These are phyloP conservation scores for Bipolaris gigantea DNA, from an alignment of 2,329 filamentous ascomycete genomes.

Conservation along the genomic window DNA sequence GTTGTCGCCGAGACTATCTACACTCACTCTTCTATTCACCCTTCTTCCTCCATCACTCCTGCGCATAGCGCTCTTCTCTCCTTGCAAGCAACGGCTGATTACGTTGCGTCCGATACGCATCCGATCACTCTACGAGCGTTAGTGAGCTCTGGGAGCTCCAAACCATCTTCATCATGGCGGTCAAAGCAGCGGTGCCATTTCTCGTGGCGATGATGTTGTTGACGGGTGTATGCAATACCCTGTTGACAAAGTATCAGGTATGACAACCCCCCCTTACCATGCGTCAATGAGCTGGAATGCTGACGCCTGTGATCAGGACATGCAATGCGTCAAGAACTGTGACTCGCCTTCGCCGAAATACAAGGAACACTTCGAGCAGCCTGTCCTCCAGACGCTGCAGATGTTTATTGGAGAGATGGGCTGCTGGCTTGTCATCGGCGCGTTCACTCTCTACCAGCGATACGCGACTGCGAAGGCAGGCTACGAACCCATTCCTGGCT, in stretches of 20 bases:
- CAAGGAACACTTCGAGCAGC: slow-evolving; percentile 82
- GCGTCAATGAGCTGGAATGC: slow-evolving; percentile 4
- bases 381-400: slow-evolving; percentile 91
- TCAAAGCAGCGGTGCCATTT: slow-evolving; percentile 73
- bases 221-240: slow-evolving; percentile 94
- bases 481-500: slow-evolving; percentile 65
- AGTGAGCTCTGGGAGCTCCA: slow-evolving; percentile 18
- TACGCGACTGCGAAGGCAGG: slow-evolving; percentile 55
- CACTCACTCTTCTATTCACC: slow-evolving; percentile 1
- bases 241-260: slow-evolving; percentile 95
- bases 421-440: slow-evolving; percentile 86
- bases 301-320: slow-evolving; percentile 64
- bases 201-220: slow-evolving; percentile 95
- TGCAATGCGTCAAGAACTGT: slow-evolving; percentile 95
- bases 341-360: slow-evolving; percentile 67
- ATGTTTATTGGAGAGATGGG: slow-evolving; percentile 98
- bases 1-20: slow-evolving; percentile 8
- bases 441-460: slow-evolving; percentile 67
- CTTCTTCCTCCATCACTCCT: slow-evolving; percentile 4
- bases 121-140: neutral
- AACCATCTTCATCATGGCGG: slow-evolving; percentile 61
- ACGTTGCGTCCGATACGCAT: slow-evolving; percentile 14
- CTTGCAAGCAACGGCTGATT: slow-evolving; percentile 8
- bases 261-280: slow-evolving; percentile 15
- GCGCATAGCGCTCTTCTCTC: slow-evolving; percentile 7